Percentiles rank a stretch among this genome's conserved stretches.
Conservation (phyloP, 164 flowering plant species). For the Magnolia officinalis region DNA sequence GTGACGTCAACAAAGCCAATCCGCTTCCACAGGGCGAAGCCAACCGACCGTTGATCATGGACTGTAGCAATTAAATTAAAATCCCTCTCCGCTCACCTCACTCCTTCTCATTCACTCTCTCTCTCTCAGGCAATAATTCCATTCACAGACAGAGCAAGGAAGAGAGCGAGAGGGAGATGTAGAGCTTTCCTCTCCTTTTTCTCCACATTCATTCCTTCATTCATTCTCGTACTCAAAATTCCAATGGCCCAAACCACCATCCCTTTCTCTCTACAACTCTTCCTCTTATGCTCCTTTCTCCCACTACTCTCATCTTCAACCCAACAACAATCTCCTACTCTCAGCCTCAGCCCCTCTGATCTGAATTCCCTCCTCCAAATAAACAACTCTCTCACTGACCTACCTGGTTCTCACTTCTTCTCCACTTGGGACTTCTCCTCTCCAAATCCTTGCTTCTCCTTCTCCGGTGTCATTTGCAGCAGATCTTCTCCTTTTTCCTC, state of each 20-base stretch:
- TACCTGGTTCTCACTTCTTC: constrained; percentile 43
- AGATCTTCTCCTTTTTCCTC: not conserved
- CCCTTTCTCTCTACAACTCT: not conserved
- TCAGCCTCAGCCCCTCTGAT: constrained; percentile 24
- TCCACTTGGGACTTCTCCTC: constrained; percentile 62
- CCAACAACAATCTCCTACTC: not conserved
- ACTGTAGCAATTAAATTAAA: not conserved
- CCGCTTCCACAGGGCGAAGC: too few species aligned
- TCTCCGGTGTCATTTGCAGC: constrained; percentile 49
- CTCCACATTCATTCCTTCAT: not conserved
- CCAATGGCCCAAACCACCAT: not conserved
- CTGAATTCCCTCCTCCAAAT: constrained; percentile 35
- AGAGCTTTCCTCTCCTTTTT: not conserved
- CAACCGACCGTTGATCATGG: not conserved
- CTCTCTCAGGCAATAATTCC: not conserved
- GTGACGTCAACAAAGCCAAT: too few species aligned
- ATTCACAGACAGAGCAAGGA: not conserved
- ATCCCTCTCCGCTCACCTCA: not conserved
- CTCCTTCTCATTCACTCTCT: not conserved
- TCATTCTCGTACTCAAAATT: not conserved
- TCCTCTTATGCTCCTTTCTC: constrained; percentile 2
- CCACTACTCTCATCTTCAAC: not conserved
- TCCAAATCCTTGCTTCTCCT: constrained; percentile 53
- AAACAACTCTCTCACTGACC: constrained; percentile 37
- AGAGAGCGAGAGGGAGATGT: not conserved